Base-by-base conservation (phyloP, 345 rosid genomes). In the Lumnitzera racemosa region DNA sequence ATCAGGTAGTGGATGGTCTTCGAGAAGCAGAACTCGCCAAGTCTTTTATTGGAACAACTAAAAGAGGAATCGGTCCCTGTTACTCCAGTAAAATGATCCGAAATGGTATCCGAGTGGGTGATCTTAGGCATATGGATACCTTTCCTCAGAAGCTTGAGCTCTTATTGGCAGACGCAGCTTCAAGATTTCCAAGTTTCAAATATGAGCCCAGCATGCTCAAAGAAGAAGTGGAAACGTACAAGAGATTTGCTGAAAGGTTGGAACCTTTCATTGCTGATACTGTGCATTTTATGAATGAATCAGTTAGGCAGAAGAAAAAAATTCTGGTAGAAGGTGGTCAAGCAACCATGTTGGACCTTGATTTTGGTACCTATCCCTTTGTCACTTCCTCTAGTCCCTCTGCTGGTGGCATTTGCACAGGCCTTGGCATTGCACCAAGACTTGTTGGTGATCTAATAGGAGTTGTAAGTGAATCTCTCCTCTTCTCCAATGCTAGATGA, bases 271-370 rank as follows among this genome's bases (percentile, higher is more conserved):
- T 94, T 31, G 79, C 85, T 5, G 99, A 90, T 72, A 94, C 97
- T 4, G 91, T 92, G 63, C 83, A 85, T 79, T 72, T 92, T 58
- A 76, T 94, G 76, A 86, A 90, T 57, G 95, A 94, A 29, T 80
- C 89, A 2, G 87, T 94, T 59, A 65, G 69, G 9, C 82, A 84
- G 75, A 86, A 86, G 73, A 88, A 87, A 66, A 94, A 76, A 70
- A 77, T 94, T 74, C 73, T 90, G 83, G 91, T 94, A 10, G 99
- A 94, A 81, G 99, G 99, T 70, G 97, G 99, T 67, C 99, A 94
- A 66, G 99, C 99, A 24, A 88, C 99, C 15, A 94, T 94, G 99
- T 71, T 94, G 62, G 99, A 94, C 56, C 78, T 90, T 63, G 99
- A 94, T 66, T 90, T 90, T 69, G 97, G 97, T 59, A 94, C 97